Conservation (phyloP, 345 rosid species). For the Limnanthes douglasii region DNA sequence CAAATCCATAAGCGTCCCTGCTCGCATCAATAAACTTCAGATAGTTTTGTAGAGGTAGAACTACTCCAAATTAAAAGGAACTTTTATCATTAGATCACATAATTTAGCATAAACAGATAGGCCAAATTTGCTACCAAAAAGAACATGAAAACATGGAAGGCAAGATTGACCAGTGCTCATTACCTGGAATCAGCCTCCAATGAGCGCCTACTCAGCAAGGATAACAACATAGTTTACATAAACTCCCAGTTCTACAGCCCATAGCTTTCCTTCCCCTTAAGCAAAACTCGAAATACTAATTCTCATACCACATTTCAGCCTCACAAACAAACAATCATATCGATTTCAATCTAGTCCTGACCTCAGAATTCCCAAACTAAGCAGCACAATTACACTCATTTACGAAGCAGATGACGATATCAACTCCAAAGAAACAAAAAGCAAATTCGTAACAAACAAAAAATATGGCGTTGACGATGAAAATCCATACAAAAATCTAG, state of each 20-base stretch:
- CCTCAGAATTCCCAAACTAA: not conserved
- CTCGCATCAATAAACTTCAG: not conserved
- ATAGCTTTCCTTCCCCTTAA: slow-evolving; percentile 36
- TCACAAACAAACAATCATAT: not conserved
- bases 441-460: too few species aligned
- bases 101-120: not conserved
- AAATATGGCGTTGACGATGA: too few species aligned
- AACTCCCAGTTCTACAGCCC: slow-evolving; percentile 35
- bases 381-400: not conserved
- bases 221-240: slow-evolving; percentile 79
- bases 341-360: not conserved
- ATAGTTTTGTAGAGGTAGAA: not conserved
- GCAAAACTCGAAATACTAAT: slow-evolving; percentile 11
- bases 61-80: not conserved
- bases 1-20: slow-evolving; percentile 93
- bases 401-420: too few species aligned
- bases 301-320: slow-evolving; percentile 7
- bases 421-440: too few species aligned
- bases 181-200: slow-evolving; percentile 95
- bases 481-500: slow-evolving; percentile 4
- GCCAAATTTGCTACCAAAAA: too few species aligned
- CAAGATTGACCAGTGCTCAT: not conserved
- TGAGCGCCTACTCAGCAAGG: slow-evolving; percentile 88
- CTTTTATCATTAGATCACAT: not conserved
- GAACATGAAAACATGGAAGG: not conserved